phyloP scores from a whole-genome alignment of 208 protist species.

The Trypanosoma vivax region DNA sequence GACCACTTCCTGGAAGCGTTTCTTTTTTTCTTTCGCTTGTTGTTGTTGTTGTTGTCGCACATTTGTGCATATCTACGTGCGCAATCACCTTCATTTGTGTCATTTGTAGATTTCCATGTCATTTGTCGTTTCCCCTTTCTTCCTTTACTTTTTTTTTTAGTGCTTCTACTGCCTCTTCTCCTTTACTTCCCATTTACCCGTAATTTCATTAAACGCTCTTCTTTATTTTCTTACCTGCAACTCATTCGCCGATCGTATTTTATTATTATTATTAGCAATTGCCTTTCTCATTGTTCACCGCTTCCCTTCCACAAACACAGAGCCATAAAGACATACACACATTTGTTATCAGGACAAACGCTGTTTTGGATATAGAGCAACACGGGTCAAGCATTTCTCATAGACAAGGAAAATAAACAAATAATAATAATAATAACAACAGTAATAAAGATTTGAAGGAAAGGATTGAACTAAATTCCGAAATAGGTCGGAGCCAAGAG shows the following conservation, averaged over 20 bases:
- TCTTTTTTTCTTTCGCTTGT: too few relatives aligned
- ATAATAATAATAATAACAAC: constrained; percentile 1
- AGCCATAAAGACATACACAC: constrained; percentile 1
- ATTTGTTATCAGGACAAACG: neutral
- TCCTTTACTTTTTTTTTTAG: neutral
- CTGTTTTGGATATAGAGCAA: neutral
- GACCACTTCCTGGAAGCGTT: too few relatives aligned
- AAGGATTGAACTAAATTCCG: neutral
- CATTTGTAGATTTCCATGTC: constrained; percentile 5
- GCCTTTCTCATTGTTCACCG: too few relatives aligned
- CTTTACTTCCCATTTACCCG: too few relatives aligned
- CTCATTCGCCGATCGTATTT: too few relatives aligned
- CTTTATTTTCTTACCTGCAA: too few relatives aligned
- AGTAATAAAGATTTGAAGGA: neutral
- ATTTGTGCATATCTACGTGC: too few relatives aligned
- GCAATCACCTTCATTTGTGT: constrained; percentile 15
- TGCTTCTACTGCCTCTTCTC: neutral
- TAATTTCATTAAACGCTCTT: too few relatives aligned
- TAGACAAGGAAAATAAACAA: constrained; percentile 3
- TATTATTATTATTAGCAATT: too few relatives aligned
- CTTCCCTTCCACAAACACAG: too few relatives aligned
- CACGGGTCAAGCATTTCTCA: neutral
- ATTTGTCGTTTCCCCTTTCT: neutral
- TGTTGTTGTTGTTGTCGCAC: too few relatives aligned
- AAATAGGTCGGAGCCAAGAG: too few relatives aligned